Evolutionary conservation across 1,284 basidiomycete genomes (phyloP).

Genomic region (Puccinia triticina): DNA sequence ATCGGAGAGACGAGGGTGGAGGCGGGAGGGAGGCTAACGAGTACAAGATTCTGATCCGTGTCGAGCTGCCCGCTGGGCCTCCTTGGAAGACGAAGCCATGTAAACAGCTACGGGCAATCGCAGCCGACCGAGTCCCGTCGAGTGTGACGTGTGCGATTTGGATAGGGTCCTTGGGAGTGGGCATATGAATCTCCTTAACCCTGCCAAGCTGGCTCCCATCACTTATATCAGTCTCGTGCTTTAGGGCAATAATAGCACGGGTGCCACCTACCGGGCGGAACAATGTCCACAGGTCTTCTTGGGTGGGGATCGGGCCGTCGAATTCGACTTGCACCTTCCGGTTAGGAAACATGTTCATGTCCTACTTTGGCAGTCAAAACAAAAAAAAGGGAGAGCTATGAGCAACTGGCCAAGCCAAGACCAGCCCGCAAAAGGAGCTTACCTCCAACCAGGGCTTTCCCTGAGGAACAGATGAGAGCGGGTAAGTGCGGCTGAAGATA

Average conservation of each 20-base stretch:
- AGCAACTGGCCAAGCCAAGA: not conserved
- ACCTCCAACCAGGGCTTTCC: slow-evolving; percentile 14
- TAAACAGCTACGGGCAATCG: slow-evolving; percentile 80
- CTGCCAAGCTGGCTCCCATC: slow-evolving; percentile 44
- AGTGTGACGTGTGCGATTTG: slow-evolving; percentile 55
- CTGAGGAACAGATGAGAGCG: not conserved
- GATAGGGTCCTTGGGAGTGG: slow-evolving; percentile 26
- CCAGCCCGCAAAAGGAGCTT: not conserved
- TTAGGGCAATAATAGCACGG: slow-evolving; percentile 62
- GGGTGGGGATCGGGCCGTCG: slow-evolving; percentile 79
- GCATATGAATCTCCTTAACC: slow-evolving; percentile 39
- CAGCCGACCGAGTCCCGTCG: slow-evolving; percentile 68
- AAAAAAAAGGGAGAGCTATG: no score
- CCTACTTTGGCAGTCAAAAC: slow-evolving; percentile 65
- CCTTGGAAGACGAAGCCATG: slow-evolving; percentile 69
- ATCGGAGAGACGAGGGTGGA: not conserved
- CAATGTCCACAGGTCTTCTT: slow-evolving; percentile 73
- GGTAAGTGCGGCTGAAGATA: not conserved
- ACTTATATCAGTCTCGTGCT: slow-evolving; percentile 43
- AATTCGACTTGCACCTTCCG: slow-evolving; percentile 74
- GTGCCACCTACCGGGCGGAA: slow-evolving; percentile 67
- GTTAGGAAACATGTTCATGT: slow-evolving; percentile 80
- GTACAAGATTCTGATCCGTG: slow-evolving; percentile 29
- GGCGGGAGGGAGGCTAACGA: not conserved
- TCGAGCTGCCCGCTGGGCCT: slow-evolving; percentile 55